Percentiles rank a stretch among this genome's conserved stretches.
Evolutionary conservation across 371 early-diverging fungal species (phyloP).

Genomic region (Entomophthora muscae): DNA sequence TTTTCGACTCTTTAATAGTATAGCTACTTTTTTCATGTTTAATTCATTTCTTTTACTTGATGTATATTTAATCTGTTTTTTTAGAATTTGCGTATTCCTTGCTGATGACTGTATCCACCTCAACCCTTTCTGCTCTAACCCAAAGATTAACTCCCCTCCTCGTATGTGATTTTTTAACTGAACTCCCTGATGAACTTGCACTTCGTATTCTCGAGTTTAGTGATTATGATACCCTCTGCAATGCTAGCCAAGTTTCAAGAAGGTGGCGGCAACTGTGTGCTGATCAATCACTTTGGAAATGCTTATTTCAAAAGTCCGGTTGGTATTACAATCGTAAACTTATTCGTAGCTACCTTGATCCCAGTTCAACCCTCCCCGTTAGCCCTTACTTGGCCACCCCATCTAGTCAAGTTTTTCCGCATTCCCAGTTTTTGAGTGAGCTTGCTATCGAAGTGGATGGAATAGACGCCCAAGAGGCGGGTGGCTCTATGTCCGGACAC

Average conservation of each 20-base stretch:
- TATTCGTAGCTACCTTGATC: constrained; percentile 23
- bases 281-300: constrained; percentile 49
- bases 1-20: no score
- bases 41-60: no score
- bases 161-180: constrained; percentile 37
- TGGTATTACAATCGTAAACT: constrained; percentile 28
- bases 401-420: background rate
- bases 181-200: constrained; percentile 41
- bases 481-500: background rate
- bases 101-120: constrained; percentile 33
- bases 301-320: constrained; percentile 24
- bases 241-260: constrained; percentile 29
- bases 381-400: constrained; percentile 5
- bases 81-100: constrained; percentile 49
- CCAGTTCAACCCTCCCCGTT: constrained; percentile 7
- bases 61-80: no score
- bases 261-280: constrained; percentile 34
- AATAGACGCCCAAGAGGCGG: background rate
- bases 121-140: constrained; percentile 28
- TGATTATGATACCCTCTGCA: constrained; percentile 24
- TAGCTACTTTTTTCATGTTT: no score
- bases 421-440: background rate
- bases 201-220: constrained; percentile 37
- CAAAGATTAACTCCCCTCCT: constrained; percentile 36
- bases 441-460: background rate